A percentile compares a stretch with the other conserved stretches of the same genome.
Evolutionary conservation across 2,329 filamentous ascomycete species (phyloP).

Genomic region (Paecilomyces variotii): DNA sequence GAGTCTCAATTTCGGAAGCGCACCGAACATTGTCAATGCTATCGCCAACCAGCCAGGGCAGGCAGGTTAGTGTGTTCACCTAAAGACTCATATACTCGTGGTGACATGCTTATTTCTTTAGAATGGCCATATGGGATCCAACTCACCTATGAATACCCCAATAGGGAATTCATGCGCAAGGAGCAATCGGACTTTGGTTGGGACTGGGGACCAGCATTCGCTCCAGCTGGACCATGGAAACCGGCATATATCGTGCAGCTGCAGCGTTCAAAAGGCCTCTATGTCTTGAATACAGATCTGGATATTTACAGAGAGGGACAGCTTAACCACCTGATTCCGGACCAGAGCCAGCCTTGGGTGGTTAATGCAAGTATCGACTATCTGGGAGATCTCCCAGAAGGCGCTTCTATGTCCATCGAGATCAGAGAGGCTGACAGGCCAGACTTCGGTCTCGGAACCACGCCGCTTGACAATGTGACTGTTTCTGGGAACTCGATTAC

Average conservation of each 20-base stretch:
- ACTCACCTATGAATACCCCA: constrained; percentile 43
- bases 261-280: constrained; percentile 29
- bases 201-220: constrained; percentile 56
- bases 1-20: constrained; percentile 50
- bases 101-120: constrained; percentile 6
- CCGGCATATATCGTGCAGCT: constrained; percentile 51
- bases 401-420: constrained; percentile 39
- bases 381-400: constrained; percentile 40
- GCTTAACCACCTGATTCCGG: constrained; percentile 50
- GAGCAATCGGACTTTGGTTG: constrained; percentile 58
- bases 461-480: constrained; percentile 33
- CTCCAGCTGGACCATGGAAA: constrained; percentile 57
- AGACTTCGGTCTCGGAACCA: constrained; percentile 26
- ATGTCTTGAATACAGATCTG: constrained; percentile 47
- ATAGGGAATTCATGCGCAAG: constrained; percentile 52
- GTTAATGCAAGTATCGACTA: constrained; percentile 55
- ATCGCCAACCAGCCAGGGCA: constrained; percentile 45
- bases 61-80: constrained; percentile 25
- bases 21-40: constrained; percentile 44
- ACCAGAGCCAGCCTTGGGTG: constrained; percentile 51
- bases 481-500: constrained; percentile 39
- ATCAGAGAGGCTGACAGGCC: constrained; percentile 39
- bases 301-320: constrained; percentile 54
- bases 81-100: too few species aligned
- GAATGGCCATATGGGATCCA: constrained; percentile 46